phyloP scores from a whole-genome alignment of 2,329 filamentous ascomycete genomes.

The Stagonosporopsis vannaccii region DNA sequence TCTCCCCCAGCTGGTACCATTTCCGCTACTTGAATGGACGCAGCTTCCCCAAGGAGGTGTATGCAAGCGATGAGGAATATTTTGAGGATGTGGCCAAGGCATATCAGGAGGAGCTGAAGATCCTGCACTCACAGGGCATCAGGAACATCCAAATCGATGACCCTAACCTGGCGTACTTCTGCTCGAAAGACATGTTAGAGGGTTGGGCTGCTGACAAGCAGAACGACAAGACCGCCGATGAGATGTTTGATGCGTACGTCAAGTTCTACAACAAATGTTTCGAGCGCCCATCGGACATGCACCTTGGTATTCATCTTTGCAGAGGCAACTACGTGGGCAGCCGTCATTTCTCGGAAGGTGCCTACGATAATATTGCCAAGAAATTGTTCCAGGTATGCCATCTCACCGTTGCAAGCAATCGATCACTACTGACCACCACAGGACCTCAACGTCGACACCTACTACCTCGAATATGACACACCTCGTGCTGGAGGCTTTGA shows the following conservation, averaged over 20 bases:
- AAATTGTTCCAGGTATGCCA: constrained; percentile 48
- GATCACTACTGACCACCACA: constrained; percentile 17
- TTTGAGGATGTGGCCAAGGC: constrained; percentile 57
- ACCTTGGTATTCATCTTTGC: constrained; percentile 80
- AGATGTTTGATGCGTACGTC: constrained; percentile 78
- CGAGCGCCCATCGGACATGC: constrained; percentile 70
- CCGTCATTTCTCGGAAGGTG: constrained; percentile 57
- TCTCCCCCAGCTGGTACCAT: constrained; percentile 74
- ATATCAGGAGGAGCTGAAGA: constrained; percentile 57
- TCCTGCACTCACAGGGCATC: constrained; percentile 55
- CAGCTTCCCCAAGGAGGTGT: constrained; percentile 55
- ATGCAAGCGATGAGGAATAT: constrained; percentile 57
- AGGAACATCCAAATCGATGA: constrained; percentile 60
- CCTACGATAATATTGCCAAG: constrained; percentile 57
- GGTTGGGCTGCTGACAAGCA: constrained; percentile 64
- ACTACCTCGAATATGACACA: constrained; percentile 57
- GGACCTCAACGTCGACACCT: constrained; percentile 51
- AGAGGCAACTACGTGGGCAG: constrained; percentile 57
- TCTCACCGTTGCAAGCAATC: neutral
- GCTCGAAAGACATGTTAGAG: constrained; percentile 47
- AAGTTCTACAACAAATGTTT: constrained; percentile 77
- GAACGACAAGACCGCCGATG: constrained; percentile 72
- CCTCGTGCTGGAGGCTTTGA: constrained; percentile 58
- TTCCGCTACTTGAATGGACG: constrained; percentile 65
- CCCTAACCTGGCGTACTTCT: constrained; percentile 56